These are phyloP conservation scores for Oryza australiensis DNA, from an alignment of 176 grass and related monocot genomes.

Conservation along the genomic window DNA sequence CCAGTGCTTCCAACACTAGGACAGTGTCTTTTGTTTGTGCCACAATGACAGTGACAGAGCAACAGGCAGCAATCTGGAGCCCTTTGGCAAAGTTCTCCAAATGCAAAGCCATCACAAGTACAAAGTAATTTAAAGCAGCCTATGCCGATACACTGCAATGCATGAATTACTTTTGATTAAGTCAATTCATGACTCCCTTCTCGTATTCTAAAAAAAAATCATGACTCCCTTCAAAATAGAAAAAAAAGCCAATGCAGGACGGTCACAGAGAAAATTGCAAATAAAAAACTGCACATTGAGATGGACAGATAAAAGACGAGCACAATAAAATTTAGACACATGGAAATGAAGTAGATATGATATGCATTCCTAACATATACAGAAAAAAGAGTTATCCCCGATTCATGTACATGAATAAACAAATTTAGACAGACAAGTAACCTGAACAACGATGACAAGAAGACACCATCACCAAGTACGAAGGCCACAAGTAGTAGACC, in stretches of 20 bases:
- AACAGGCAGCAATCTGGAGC: background rate
- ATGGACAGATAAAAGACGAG: background rate
- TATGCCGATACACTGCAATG: background rate
- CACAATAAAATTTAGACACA: background rate
- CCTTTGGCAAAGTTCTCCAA: background rate
- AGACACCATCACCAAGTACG: background rate
- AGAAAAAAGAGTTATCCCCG: background rate
- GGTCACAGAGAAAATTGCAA: background rate
- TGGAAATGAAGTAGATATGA: background rate
- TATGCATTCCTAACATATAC: constrained; percentile 24
- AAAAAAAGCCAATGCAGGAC: background rate
- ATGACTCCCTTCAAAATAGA: background rate
- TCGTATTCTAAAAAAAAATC: too few species aligned
- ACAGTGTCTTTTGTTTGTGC: background rate
- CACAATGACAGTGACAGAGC: background rate
- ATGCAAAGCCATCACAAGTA: background rate
- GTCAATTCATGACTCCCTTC: background rate
- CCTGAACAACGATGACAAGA: constrained; percentile 9
- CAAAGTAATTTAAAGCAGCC: background rate
- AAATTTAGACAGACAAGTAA: background rate
- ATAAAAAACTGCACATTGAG: background rate
- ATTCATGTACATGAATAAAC: constrained; percentile 1
- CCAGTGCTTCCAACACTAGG: constrained; percentile 13
- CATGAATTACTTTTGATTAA: background rate
- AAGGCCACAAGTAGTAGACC: background rate